Base-by-base conservation (phyloP, 768 basidiomycete species). In the Trametes sanguinea region DNA sequence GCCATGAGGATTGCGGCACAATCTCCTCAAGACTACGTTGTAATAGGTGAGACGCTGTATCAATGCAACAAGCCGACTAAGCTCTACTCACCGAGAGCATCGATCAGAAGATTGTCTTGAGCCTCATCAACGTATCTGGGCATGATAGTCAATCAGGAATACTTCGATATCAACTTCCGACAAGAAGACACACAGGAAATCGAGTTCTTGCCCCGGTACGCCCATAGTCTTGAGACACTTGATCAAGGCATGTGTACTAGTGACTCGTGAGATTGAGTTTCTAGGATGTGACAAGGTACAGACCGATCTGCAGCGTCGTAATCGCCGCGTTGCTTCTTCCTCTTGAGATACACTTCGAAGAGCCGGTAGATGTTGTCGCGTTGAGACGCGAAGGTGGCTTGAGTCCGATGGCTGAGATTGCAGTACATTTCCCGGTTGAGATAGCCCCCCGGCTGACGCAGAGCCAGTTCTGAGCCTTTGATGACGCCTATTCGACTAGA, bases 71-170 rank as follows among this genome's bases (percentile, higher is more conserved):
- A 42, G 8, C 37, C 13, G 48, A 11, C 7, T 2, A 11, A n/a
- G 40, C 27, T 39, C 6, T 16, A 50, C 69, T 71, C 72, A 66
- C 89, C 67, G 16, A 83, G 75, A 2, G 83, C 76, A 68, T 90
- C 87, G 29, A 89, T 82, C 10, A 91, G 74, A 0, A 90, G 74
- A 65, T 88, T 87, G 65, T 90, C 89, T 67, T 74, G 72, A 1
- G 82, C 85, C 73, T 92, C 89, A 53, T 91, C 89, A 1, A 91
- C 80, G 65, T 89, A 90, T 29, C 89, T 40, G 13, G 30, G 14
- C 29, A 50, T 32, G 13, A n/a, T 11, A 29, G 14, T 50, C 5
- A 16, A 14, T 33, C 5, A 29, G 27, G 7, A 27, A 45, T 6
- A 27, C 6, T 4, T 14, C 4, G 6, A 50, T n/a, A 22, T n/a